Conservation (phyloP, 2,329 filamentous ascomycete species). For the Herpotrichia juniperi region DNA sequence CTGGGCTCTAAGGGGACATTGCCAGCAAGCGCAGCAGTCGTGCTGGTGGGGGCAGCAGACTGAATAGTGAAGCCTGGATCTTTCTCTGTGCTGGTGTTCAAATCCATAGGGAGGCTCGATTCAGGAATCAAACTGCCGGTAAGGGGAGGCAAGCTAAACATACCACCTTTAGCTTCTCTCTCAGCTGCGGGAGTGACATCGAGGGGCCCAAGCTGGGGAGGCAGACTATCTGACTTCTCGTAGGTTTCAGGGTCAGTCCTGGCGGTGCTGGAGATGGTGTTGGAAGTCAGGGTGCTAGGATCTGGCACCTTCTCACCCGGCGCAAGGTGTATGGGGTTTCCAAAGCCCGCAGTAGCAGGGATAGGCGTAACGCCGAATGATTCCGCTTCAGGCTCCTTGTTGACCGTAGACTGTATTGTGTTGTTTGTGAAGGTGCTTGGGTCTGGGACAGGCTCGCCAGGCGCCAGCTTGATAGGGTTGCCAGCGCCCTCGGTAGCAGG, state of each 20-base stretch:
- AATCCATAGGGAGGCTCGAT: constrained; percentile 76
- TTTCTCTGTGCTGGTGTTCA: constrained; percentile 46
- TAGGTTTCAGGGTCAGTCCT: constrained; percentile 80
- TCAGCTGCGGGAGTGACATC: constrained; percentile 52
- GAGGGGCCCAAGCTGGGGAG: constrained; percentile 53
- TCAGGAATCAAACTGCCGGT: constrained; percentile 76
- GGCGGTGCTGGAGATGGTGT: constrained; percentile 68
- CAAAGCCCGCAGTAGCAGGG: constrained; percentile 61
- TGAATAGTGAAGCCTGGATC: constrained; percentile 50
- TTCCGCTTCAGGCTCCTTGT: constrained; percentile 41
- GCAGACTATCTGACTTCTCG: constrained; percentile 72
- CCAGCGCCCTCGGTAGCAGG: constrained; percentile 64
- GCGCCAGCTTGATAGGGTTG: constrained; percentile 79
- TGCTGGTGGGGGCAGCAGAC: constrained; percentile 51
- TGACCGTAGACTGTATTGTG: constrained; percentile 68
- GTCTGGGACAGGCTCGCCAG: constrained; percentile 81
- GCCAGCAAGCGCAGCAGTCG: constrained; percentile 54
- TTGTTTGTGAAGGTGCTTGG: constrained; percentile 67
- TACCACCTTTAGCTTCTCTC: constrained; percentile 49
- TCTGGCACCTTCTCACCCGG: constrained; percentile 84
- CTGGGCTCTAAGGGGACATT: constrained; percentile 53
- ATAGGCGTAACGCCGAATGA: constrained; percentile 64
- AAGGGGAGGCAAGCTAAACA: constrained; percentile 56
- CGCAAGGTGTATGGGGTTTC: constrained; percentile 80
- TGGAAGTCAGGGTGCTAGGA: constrained; percentile 65